Conservation (phyloP, 2,329 filamentous ascomycete genomes). For the Volutella citrinella region DNA sequence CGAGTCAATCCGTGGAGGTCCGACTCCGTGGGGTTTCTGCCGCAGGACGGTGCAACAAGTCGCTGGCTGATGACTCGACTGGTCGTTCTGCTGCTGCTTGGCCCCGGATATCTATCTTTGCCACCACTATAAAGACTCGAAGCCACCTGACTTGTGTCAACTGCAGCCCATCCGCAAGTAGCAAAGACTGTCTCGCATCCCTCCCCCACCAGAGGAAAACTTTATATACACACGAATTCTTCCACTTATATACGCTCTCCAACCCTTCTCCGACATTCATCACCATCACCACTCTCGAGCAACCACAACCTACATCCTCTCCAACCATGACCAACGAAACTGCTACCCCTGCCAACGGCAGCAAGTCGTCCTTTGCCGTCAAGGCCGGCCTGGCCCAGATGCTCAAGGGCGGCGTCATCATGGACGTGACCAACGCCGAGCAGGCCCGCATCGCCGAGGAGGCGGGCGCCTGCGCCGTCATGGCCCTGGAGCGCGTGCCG, state of each 20-base stretch:
- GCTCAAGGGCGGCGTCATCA: slow-evolving; percentile 98
- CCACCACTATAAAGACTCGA: no score
- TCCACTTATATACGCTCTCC: neutral
- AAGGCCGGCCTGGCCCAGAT: slow-evolving; percentile 96
- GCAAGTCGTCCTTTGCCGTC: slow-evolving; percentile 68
- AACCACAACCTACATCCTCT: slow-evolving; percentile 4
- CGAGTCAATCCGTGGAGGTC: no score
- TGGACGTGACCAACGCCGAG: slow-evolving; percentile 94
- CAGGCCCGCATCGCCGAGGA: slow-evolving; percentile 97
- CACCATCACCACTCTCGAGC: neutral
- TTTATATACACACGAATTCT: no score
- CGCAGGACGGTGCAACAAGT: no score
- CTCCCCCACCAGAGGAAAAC: no score
- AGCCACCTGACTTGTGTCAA: no score
- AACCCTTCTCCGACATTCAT: neutral
- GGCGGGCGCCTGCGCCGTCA: slow-evolving; percentile 92
- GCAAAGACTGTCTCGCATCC: no score
- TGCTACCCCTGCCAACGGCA: slow-evolving; percentile 23
- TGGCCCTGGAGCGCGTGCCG: slow-evolving; percentile 96
- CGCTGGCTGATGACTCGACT: no score
- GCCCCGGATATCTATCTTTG: no score
- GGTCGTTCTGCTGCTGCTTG: no score
- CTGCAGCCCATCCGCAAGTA: no score
- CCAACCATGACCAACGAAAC: slow-evolving; percentile 33
- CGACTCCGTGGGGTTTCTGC: no score